Percentiles rank a stretch among this genome's conserved stretches.
Evolutionary conservation across 139 green algal species (phyloP).

Genomic region (Chlorella sp.): DNA sequence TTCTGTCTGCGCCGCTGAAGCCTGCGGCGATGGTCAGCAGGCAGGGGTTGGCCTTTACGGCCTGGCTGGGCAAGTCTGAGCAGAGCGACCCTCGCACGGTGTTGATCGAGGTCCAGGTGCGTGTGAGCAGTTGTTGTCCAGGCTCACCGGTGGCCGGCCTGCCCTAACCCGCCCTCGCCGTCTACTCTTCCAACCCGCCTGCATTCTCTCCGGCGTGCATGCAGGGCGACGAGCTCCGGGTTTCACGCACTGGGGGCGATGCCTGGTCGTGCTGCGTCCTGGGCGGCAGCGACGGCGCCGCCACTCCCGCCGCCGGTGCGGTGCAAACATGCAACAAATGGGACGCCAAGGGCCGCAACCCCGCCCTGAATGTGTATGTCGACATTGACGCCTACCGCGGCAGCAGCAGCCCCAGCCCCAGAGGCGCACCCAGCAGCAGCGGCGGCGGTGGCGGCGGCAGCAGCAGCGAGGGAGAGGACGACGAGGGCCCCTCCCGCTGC

Average conservation of each 20-base stretch:
- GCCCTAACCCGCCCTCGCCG: no score
- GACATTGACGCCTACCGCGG: background rate
- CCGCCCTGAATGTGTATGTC: constrained; percentile 20
- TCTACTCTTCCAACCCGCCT: no score
- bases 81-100: background rate
- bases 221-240: background rate
- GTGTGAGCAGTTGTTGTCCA: no score
- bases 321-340: constrained; percentile 19
- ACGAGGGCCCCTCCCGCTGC: constrained; percentile 5
- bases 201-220: no score
- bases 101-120: background rate
- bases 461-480: background rate
- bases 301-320: background rate
- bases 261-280: background rate
- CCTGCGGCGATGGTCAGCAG: no score
- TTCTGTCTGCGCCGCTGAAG: no score
- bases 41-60: no score
- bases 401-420: background rate
- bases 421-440: background rate
- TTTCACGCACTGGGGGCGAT: constrained; percentile 7
- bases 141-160: no score
- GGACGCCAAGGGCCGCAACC: constrained; percentile 24
- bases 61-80: no score
- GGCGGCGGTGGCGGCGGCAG: background rate
- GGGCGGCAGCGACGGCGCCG: background rate